phyloP scores from a whole-genome alignment of 345 rosid species.

The Eucalyptus tenuipes region DNA sequence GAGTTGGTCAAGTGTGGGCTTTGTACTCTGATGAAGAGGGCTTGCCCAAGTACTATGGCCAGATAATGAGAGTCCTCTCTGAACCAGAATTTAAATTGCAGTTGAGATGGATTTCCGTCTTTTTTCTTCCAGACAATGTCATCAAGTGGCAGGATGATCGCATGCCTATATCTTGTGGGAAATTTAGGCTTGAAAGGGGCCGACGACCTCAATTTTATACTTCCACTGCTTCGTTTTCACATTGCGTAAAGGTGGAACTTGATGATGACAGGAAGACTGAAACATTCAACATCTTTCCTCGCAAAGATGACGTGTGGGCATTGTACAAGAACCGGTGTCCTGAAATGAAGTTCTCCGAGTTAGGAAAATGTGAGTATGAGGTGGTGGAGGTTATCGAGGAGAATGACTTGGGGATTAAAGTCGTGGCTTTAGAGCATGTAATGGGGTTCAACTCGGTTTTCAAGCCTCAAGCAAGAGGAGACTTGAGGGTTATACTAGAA shows the following conservation, averaged over 20 bases:
- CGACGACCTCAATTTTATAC: conserved; percentile 1
- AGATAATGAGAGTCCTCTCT: conserved; percentile 9
- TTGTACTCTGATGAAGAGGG: conserved; percentile 55
- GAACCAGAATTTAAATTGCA: conserved; percentile 13
- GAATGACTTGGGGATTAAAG: conserved; percentile 17
- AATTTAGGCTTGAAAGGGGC: conserved; percentile 14
- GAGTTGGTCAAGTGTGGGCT: conserved; percentile 56
- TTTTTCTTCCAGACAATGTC: background rate
- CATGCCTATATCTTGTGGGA: conserved; percentile 42
- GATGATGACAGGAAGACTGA: background rate
- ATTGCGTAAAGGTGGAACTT: conserved; percentile 21
- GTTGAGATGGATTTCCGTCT: conserved; percentile 26
- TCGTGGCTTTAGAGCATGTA: conserved; percentile 33
- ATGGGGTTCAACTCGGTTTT: conserved; percentile 45
- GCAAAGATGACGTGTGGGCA: conserved; percentile 49
- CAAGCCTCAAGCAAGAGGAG: conserved; percentile 15
- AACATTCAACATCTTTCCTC: conserved; percentile 26
- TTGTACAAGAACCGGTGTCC: conserved; percentile 34
- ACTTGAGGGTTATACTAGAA: background rate
- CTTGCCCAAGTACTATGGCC: conserved; percentile 55
- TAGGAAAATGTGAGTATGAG: conserved; percentile 50
- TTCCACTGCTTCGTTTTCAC: conserved; percentile 20
- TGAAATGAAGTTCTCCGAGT: conserved; percentile 16
- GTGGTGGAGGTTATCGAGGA: conserved; percentile 49
- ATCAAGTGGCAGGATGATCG: conserved; percentile 20